These are phyloP conservation scores for Cryptococcus sp. DNA, from an alignment of 1,284 basidiomycete genomes.

Conservation along the genomic window DNA sequence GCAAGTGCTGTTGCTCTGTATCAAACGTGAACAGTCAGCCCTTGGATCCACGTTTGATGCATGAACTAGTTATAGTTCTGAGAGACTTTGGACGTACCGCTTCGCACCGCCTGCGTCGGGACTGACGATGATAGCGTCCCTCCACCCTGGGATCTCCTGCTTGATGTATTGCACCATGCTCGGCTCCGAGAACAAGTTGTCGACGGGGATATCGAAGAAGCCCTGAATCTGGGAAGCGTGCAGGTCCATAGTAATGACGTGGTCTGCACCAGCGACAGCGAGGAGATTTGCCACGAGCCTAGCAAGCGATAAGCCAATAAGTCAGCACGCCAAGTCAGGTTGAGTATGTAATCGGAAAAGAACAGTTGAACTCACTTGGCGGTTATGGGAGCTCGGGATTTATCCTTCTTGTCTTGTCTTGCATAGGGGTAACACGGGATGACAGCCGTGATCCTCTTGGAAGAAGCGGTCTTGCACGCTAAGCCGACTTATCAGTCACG, in stretches of 20 bases:
- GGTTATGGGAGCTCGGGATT: conserved; percentile 92
- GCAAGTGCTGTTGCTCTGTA: conserved; percentile 87
- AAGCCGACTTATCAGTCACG: conserved; percentile 31
- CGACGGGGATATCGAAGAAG: conserved; percentile 98
- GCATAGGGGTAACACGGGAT: conserved; percentile 98
- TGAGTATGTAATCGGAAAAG: not conserved
- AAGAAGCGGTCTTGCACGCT: conserved; percentile 96
- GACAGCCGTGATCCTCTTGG: conserved; percentile 94
- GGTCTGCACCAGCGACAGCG: conserved; percentile 93
- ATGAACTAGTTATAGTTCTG: conserved; percentile 1
- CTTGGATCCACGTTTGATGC: not conserved
- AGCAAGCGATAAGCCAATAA: not conserved
- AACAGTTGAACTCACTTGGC: conserved; percentile 64
- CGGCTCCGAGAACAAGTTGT: conserved; percentile 91
- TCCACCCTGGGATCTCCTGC: conserved; percentile 80
- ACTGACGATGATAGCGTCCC: conserved; percentile 88
- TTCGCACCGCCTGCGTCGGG: conserved; percentile 98
- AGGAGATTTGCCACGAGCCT: conserved; percentile 91
- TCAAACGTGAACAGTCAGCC: too few relatives aligned
- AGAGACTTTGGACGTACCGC: conserved; percentile 62
- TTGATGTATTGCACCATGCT: conserved; percentile 89
- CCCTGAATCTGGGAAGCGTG: conserved; percentile 99
- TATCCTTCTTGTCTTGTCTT: conserved; percentile 98
- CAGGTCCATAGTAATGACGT: conserved; percentile 98
- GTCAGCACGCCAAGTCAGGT: not conserved